Evolutionary conservation across 2,329 filamentous ascomycete species (phyloP).

Genomic region (Diaporthe vaccinii): DNA sequence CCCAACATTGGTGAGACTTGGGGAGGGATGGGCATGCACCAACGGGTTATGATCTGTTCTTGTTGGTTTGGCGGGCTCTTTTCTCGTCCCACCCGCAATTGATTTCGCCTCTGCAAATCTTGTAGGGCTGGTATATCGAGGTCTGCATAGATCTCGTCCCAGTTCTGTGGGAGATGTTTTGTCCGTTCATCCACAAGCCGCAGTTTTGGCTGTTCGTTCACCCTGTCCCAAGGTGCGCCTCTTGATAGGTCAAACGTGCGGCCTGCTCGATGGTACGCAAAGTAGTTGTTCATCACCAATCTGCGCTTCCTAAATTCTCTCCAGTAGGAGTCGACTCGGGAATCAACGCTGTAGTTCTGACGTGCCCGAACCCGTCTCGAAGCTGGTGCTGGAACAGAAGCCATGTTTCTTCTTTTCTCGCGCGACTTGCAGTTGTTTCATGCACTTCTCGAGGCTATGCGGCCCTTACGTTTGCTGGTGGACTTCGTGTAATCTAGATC

Average conservation of each 20-base stretch:
- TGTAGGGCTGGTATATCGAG: constrained; percentile 5
- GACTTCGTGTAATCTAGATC: not conserved
- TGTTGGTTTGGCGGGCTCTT: not conserved
- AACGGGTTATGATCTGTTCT: not conserved
- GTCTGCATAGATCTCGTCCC: constrained; percentile 1
- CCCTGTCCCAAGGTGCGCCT: not conserved
- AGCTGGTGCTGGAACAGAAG: not conserved
- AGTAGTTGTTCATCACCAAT: constrained; percentile 16
- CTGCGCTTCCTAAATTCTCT: not conserved
- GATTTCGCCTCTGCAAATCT: not conserved
- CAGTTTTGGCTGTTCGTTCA: not conserved
- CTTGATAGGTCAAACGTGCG: not conserved
- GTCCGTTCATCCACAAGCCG: not conserved
- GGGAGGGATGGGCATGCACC: not conserved
- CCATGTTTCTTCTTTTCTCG: not conserved
- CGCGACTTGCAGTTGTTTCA: not conserved
- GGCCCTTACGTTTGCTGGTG: not conserved
- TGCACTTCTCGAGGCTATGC: not conserved
- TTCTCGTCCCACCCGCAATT: constrained; percentile 5
- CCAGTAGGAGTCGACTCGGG: not conserved
- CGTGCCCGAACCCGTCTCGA: not conserved
- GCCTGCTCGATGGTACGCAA: not conserved
- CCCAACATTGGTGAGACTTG: no score
- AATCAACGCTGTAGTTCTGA: not conserved
- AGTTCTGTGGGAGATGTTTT: not conserved